A percentile compares a stretch with the other conserved stretches of the same genome.
phyloP scores from a whole-genome alignment of 306 rosid genomes.

The Dicorynia guianensis region DNA sequence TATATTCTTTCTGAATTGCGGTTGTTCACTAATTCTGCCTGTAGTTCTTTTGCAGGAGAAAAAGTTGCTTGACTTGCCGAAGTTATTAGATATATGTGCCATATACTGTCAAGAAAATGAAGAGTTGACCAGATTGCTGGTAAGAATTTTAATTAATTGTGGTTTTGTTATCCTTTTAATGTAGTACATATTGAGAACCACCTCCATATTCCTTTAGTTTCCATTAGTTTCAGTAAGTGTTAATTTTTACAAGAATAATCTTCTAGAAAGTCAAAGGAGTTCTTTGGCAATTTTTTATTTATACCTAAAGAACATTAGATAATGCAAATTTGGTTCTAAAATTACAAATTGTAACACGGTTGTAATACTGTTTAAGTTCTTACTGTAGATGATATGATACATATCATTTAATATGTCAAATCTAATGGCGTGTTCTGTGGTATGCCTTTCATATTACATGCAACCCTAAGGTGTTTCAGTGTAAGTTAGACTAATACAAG shows the following conservation, averaged over 20 bases:
- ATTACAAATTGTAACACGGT: not conserved
- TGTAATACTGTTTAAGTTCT: not conserved
- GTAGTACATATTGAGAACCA: not conserved
- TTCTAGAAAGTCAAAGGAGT: conserved; percentile 22
- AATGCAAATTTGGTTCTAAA: not conserved
- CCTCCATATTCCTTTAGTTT: conserved; percentile 21
- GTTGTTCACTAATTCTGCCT: conserved; percentile 72
- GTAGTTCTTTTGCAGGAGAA: conserved; percentile 97
- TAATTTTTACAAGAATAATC: conserved; percentile 26
- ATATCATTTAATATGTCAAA: not conserved
- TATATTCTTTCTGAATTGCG: conserved; percentile 31
- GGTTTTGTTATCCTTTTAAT: conserved; percentile 9
- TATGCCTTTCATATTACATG: not conserved
- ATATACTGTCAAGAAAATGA: conserved; percentile 85
- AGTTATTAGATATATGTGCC: conserved; percentile 92
- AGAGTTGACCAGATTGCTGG: conserved; percentile 80
- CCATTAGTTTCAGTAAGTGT: conserved; percentile 19
- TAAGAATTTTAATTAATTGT: conserved; percentile 45
- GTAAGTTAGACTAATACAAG: not conserved
- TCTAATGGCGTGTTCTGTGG: not conserved
- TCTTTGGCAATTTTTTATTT: not conserved
- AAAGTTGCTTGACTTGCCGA: conserved; percentile 89
- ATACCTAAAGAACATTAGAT: too few relatives aligned
- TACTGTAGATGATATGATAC: not conserved
- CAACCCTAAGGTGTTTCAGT: not conserved